Evolutionary conservation across 1,284 basidiomycete species (phyloP).

Genomic region (Ustilago sp.): DNA sequence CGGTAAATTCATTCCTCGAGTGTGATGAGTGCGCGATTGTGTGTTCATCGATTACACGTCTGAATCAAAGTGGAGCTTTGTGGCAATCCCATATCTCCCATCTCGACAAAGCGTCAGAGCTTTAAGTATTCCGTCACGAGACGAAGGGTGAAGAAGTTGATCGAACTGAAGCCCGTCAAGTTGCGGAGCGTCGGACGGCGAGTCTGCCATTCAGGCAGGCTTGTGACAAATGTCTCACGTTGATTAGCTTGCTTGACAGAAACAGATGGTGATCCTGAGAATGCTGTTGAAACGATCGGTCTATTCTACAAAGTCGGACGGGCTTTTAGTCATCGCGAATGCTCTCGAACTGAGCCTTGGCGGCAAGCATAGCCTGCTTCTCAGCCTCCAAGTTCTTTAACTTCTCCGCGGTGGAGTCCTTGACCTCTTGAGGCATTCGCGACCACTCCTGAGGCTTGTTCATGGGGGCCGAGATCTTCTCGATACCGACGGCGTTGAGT

Average conservation of each 20-base stretch:
- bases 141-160: too few relatives aligned
- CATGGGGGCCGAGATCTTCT: constrained; percentile 55
- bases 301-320: not conserved
- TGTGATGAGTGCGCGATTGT: not conserved
- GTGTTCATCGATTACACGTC: not conserved
- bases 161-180: too few relatives aligned
- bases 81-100: too few relatives aligned
- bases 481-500: constrained; percentile 56
- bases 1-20: constrained; percentile 1
- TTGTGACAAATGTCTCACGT: too few relatives aligned
- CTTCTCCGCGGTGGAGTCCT: constrained; percentile 54
- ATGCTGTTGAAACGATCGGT: too few relatives aligned
- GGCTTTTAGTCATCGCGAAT: constrained; percentile 45
- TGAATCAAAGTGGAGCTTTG: not conserved
- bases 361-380: constrained; percentile 52
- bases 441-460: constrained; percentile 61
- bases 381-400: constrained; percentile 57
- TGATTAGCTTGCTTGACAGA: not conserved
- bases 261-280: not conserved
- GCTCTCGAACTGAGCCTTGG: constrained; percentile 63
- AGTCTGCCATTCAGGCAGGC: too few relatives aligned
- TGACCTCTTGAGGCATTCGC: constrained; percentile 64
- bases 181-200: too few relatives aligned
- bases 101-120: too few relatives aligned
- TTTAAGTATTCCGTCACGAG: too few relatives aligned